Evolutionary conservation across 2,329 filamentous ascomycete species (phyloP).

Genomic region (Sporothrix variecibatus): DNA sequence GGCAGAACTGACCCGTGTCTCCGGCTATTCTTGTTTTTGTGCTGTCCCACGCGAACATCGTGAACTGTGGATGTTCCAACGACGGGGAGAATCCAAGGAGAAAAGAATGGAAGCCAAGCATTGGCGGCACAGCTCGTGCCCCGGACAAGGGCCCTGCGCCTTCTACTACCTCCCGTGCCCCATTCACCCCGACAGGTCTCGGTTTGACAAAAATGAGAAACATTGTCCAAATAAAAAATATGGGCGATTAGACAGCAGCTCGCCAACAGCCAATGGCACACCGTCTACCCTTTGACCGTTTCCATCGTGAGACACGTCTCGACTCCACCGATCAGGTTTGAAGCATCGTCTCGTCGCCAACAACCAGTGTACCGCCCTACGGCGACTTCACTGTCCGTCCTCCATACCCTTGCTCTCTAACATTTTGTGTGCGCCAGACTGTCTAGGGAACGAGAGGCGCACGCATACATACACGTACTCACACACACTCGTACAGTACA

Average conservation of each 20-base stretch:
- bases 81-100: neutral
- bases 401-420: conserved; percentile 1
- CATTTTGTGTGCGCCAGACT: neutral
- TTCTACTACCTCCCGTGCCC: neutral
- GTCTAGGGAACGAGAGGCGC: neutral
- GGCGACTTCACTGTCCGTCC: neutral
- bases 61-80: neutral
- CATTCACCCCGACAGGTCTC: conserved; percentile 8
- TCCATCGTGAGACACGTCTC: conserved; percentile 31
- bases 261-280: conserved; percentile 20
- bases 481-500: neutral
- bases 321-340: conserved; percentile 27
- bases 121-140: conserved; percentile 18
- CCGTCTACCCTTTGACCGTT: conserved; percentile 19
- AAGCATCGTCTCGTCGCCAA: conserved; percentile 25
- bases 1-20: neutral
- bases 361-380: conserved; percentile 8
- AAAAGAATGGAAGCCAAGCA: neutral
- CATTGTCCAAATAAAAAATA: conserved; percentile 14
- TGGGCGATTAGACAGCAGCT: neutral
- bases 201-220: conserved; percentile 18
- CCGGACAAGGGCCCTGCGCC: conserved; percentile 16
- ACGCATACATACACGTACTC: neutral
- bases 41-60: neutral
- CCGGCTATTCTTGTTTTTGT: neutral